These are phyloP conservation scores for Paecilomyces sp. DNA, from an alignment of 2,329 filamentous ascomycete genomes.

Conservation along the genomic window DNA sequence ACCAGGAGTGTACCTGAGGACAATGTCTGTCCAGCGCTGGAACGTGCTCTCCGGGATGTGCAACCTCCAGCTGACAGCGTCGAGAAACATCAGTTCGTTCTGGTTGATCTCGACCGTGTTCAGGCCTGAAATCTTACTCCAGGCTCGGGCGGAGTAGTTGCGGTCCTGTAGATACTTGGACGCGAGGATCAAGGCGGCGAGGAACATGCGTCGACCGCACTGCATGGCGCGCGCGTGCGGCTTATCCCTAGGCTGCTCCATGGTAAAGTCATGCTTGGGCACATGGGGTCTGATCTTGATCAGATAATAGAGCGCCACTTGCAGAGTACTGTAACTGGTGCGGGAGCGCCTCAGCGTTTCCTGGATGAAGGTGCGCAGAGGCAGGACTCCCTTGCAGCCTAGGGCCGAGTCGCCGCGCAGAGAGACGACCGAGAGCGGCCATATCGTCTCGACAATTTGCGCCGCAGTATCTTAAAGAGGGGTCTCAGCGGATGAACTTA, in stretches of 20 bases:
- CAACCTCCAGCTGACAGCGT: conserved; percentile 87
- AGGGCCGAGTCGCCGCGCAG: conserved; percentile 61
- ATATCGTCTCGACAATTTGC: conserved; percentile 94
- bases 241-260: conserved; percentile 71
- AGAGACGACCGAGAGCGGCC: conserved; percentile 79
- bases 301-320: conserved; percentile 94
- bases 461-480: conserved; percentile 75
- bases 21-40: conserved; percentile 88
- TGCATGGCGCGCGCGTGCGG: conserved; percentile 73
- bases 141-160: conserved; percentile 94
- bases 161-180: conserved; percentile 98
- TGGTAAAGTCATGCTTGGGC: conserved; percentile 74
- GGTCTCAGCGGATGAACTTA: conserved; percentile 17
- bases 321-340: conserved; percentile 94
- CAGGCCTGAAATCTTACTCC: conserved; percentile 98
- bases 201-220: conserved; percentile 95
- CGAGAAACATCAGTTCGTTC: conserved; percentile 87
- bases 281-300: conserved; percentile 89
- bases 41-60: conserved; percentile 87
- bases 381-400: conserved; percentile 70
- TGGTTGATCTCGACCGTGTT: conserved; percentile 91
- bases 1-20: conserved; percentile 71
- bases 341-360: conserved; percentile 91
- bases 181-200: conserved; percentile 86
- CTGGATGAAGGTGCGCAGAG: conserved; percentile 91